Conservation (phyloP, 192 early-diverging fungal genomes). For the Umbelopsis ramanniana region DNA sequence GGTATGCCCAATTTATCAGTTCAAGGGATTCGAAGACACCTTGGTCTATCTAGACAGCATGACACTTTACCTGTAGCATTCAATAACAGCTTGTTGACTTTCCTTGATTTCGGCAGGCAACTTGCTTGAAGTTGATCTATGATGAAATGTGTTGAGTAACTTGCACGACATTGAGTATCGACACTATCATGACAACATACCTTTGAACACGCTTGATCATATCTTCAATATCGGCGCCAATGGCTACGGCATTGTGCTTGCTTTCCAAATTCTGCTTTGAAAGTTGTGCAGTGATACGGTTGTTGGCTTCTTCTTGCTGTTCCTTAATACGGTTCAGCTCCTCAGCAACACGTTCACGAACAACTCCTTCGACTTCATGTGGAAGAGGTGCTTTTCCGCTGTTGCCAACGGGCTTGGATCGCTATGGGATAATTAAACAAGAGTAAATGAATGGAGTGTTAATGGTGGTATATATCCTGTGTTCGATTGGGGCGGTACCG, state of each 20-base stretch:
- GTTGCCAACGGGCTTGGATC: neutral
- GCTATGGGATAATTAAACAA: neutral
- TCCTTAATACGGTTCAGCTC: constrained; percentile 30
- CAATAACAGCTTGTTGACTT: constrained; percentile 35
- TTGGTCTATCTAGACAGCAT: too few relatives aligned
- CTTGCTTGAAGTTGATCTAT: constrained; percentile 31
- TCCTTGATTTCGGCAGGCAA: constrained; percentile 37
- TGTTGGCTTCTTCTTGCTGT: constrained; percentile 30
- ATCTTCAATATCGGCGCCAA: constrained; percentile 33
- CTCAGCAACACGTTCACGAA: constrained; percentile 38
- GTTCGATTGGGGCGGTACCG: neutral
- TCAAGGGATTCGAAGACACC: too few relatives aligned
- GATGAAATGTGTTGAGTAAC: neutral
- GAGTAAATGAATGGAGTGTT: too few relatives aligned
- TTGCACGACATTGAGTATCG: neutral
- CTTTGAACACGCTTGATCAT: constrained; percentile 39
- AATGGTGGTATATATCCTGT: neutral
- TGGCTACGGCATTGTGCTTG: constrained; percentile 34
- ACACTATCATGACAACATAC: constrained; percentile 19
- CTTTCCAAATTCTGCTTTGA: constrained; percentile 37
- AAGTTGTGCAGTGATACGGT: constrained; percentile 19
- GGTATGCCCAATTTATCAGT: too few relatives aligned
- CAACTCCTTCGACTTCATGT: constrained; percentile 35
- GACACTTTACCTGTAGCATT: constrained; percentile 37
- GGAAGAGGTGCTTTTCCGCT: constrained; percentile 18